These are phyloP conservation scores for Lecanicillium sp. DNA, from an alignment of 2,329 filamentous ascomycete genomes.

Conservation along the genomic window DNA sequence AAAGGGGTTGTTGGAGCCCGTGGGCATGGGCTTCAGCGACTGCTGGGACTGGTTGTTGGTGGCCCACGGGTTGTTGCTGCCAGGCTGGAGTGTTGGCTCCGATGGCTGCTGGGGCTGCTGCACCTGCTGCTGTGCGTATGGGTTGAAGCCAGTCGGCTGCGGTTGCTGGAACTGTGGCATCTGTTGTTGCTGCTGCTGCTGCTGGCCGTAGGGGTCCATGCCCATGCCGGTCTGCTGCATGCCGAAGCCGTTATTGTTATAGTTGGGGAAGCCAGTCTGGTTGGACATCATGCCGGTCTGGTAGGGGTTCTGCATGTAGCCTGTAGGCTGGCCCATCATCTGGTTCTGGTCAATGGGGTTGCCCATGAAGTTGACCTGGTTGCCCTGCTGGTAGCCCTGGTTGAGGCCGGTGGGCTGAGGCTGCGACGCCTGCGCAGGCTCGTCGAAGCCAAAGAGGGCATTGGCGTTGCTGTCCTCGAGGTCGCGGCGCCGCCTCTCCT, in stretches of 20 bases:
- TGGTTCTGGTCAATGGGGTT: constrained; percentile 81
- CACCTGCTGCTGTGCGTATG: constrained; percentile 39
- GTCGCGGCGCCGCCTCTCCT: constrained; percentile 80
- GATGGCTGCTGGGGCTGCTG: constrained; percentile 39
- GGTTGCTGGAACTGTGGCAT: constrained; percentile 40
- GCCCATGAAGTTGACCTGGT: constrained; percentile 93
- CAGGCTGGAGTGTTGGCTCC: constrained; percentile 63
- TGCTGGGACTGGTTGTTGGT: constrained; percentile 52
- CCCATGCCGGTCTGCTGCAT: constrained; percentile 59
- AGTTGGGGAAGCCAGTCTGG: constrained; percentile 11
- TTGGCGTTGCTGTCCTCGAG: constrained; percentile 80
- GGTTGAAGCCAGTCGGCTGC: constrained; percentile 50
- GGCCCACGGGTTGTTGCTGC: constrained; percentile 94
- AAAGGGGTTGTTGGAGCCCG: constrained; percentile 97
- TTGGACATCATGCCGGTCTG: constrained; percentile 49
- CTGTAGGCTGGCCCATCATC: constrained; percentile 72
- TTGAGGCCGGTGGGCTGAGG: constrained; percentile 85
- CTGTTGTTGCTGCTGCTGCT: constrained; percentile 37
- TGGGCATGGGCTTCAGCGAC: constrained; percentile 72
- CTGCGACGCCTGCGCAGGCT: constrained; percentile 52
- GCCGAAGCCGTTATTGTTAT: constrained; percentile 62
- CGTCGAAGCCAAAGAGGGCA: constrained; percentile 77
- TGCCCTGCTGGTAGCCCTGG: constrained; percentile 95
- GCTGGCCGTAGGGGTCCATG: constrained; percentile 64
- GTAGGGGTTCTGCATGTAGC: constrained; percentile 55